Evolutionary conservation across 2,329 filamentous ascomycete species (phyloP).

Genomic region (Graphiopsis chlorocephala): DNA sequence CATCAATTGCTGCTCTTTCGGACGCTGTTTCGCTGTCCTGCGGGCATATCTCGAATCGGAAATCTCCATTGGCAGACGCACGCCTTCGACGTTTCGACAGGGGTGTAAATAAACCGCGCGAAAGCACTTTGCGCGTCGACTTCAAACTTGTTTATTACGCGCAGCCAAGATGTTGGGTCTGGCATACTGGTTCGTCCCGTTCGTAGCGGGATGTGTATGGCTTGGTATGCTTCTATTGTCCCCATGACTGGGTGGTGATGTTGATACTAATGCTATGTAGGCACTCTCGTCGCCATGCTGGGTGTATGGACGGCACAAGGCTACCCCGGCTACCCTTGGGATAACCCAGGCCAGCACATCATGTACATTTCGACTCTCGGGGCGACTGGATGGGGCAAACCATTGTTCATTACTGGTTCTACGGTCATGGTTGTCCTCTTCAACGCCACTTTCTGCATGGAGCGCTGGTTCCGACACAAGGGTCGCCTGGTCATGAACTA

Average conservation of each 20-base stretch:
- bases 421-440: slow-evolving; percentile 73
- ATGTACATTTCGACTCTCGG: slow-evolving; percentile 58
- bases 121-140: not conserved
- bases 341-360: slow-evolving; percentile 58
- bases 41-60: not conserved
- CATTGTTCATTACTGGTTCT: slow-evolving; percentile 73
- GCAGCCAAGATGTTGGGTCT: slow-evolving; percentile 37
- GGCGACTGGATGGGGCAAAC: slow-evolving; percentile 60
- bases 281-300: slow-evolving; percentile 67
- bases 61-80: not conserved
- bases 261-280: slow-evolving; percentile 32
- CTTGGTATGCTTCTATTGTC: slow-evolving; percentile 39
- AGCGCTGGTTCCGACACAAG: slow-evolving; percentile 80
- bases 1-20: not conserved
- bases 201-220: slow-evolving; percentile 64
- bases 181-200: slow-evolving; percentile 62
- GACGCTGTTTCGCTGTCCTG: not conserved
- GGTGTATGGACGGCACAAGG: slow-evolving; percentile 65
- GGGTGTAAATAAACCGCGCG: slow-evolving; percentile 6
- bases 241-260: not conserved
- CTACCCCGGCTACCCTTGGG: slow-evolving; percentile 58
- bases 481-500: slow-evolving; percentile 77
- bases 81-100: not conserved
- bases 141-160: not conserved
- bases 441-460: slow-evolving; percentile 74